phyloP scores from a whole-genome alignment of 2,329 filamentous ascomycete genomes.

The Fusarium circinatum region DNA sequence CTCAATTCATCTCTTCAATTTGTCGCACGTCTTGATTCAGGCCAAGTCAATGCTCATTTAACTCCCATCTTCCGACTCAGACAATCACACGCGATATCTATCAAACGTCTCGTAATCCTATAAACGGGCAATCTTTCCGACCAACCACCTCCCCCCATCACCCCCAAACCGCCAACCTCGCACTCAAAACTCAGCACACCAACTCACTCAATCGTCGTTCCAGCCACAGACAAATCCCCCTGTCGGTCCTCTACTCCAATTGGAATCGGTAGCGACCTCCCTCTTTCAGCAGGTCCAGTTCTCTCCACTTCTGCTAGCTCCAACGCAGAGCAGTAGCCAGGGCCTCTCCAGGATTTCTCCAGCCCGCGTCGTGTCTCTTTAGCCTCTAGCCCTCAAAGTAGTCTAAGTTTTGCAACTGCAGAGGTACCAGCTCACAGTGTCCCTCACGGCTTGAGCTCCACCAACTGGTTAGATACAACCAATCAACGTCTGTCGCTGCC shows the following conservation, averaged over 20 bases:
- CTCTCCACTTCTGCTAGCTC: slow-evolving; percentile 19
- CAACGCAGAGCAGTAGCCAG: slow-evolving; percentile 1
- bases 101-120: slow-evolving; percentile 15
- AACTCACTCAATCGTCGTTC: slow-evolving; percentile 20
- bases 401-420: neutral
- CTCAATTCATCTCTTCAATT: neutral
- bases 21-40: slow-evolving; percentile 3
- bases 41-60: neutral
- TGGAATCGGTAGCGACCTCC: slow-evolving; percentile 24
- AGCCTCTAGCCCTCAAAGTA: slow-evolving; percentile 6
- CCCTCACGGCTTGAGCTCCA: slow-evolving; percentile 27
- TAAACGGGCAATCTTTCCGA: slow-evolving; percentile 19
- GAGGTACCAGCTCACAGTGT: slow-evolving; percentile 44
- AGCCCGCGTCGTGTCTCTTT: slow-evolving; percentile 5
- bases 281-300: slow-evolving; percentile 31
- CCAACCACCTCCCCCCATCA: slow-evolving; percentile 26
- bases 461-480: neutral
- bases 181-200: slow-evolving; percentile 13
- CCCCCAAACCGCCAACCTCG: slow-evolving; percentile 16
- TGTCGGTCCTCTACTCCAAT: slow-evolving; percentile 25
- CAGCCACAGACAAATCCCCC: slow-evolving; percentile 32
- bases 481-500: slow-evolving; percentile 14
- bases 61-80: neutral
- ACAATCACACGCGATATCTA: slow-evolving; percentile 5
- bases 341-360: slow-evolving; percentile 31